Percentiles rank a stretch among this genome's conserved stretches.
phyloP scores from a whole-genome alignment of 192 early-diverging fungal genomes.

The Globomyces pollinis-pini region DNA sequence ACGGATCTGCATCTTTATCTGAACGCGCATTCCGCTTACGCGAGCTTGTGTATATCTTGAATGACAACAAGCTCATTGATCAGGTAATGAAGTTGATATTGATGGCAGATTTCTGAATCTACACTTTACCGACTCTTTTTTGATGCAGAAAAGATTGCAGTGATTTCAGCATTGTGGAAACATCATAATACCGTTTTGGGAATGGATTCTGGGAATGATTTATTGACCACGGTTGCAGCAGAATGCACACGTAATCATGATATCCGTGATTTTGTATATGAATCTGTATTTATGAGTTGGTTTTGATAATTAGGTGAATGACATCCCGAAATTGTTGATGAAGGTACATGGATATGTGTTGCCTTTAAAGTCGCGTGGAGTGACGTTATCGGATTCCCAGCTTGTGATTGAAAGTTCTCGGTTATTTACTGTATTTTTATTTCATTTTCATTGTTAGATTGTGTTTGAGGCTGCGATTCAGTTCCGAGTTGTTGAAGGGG shows the following conservation, averaged over 20 bases:
- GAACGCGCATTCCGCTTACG: background rate
- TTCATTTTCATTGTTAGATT: background rate
- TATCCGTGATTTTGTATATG: too few species aligned
- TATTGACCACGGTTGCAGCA: background rate
- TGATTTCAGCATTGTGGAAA: background rate
- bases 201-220: background rate
- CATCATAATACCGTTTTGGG: background rate
- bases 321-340: background rate
- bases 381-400: background rate
- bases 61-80: background rate
- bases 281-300: background rate
- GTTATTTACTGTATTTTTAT: background rate
- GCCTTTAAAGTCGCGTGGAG: too few species aligned
- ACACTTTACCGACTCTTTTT: background rate
- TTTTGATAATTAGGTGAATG: background rate
- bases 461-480: background rate
- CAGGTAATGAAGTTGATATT: background rate
- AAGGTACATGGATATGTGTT: too few species aligned
- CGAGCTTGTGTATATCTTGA: background rate
- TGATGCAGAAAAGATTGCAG: conserved; percentile 10
- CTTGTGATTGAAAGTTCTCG: background rate
- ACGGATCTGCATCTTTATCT: background rate
- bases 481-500: background rate
- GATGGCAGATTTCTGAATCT: background rate
- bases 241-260: background rate